Evolutionary conservation across 106 monocot genomes (phyloP), one percentile per base, ranked within the genome.

Genomic region (Dendrobium huoshanense): DNA sequence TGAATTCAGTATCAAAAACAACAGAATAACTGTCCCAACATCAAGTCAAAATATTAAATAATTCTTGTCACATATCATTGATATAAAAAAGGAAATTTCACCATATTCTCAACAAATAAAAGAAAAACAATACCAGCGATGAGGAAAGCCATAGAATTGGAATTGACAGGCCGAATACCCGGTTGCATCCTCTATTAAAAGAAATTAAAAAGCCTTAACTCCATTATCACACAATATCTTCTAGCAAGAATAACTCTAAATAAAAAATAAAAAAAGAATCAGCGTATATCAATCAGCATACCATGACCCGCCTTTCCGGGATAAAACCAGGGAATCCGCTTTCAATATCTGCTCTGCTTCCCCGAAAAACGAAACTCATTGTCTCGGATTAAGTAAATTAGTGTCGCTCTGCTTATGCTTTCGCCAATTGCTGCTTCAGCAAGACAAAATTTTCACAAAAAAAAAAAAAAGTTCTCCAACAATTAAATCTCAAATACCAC

Each of bases 351-450:
- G 73, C 83, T 75, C 90, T 78, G 61, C 76, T 90, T 44, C 90
- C 90, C 9, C 90, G 80, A 78, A 90, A 87, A 55, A 90, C 87
- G 29, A 85, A 90, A 24, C 90, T 90, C 90, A 90, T 90, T 40
- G 64, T 40, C 40, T 9, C 80, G 20, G 54, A 49, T 74, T 74
- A 41, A 73, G 3, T 41, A 42, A 41, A 73, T 29, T 29, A 27
- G 20, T 9, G 56, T 78, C 37, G 1, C 16, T 6, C 29, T 41
- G 33, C 17, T 4, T 73, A 73, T 41, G 0, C 74, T n/a, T 44
- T 19, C 43, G 41, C 42, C 19, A 74, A 19, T 20, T 5, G 74
- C 4, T 43, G 74, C 19, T 6, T 44, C 43, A 4, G 74, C 65
- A 25, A 42, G 5, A 47, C 18, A 54, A 73, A 72, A 17, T 22